These are phyloP conservation scores for Paraurostyla sp. DNA, from an alignment of 73 alveolate species.

Conservation along the genomic window DNA sequence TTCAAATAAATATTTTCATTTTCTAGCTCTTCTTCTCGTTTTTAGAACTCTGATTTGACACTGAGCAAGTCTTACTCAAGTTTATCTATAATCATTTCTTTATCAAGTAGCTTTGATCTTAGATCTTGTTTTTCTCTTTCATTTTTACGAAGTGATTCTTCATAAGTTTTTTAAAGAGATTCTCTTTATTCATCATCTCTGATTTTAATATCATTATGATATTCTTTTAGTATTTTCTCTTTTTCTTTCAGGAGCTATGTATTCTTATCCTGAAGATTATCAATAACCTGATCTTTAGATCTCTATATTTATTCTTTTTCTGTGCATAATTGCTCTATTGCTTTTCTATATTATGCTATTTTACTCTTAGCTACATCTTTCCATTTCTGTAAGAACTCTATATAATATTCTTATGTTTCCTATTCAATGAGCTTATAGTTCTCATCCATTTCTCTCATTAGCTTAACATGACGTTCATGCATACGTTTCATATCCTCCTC, in stretches of 20 bases:
- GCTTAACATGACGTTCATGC: slow-evolving; percentile 73
- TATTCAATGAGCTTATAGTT: slow-evolving; percentile 72
- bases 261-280: slow-evolving; percentile 1
- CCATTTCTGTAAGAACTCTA: slow-evolving; percentile 75
- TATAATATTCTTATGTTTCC: slow-evolving; percentile 69
- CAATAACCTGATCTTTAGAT: slow-evolving; percentile 49
- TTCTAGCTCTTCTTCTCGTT: not conserved
- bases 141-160: not conserved
- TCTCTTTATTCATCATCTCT: slow-evolving; percentile 46
- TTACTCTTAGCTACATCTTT: slow-evolving; percentile 69
- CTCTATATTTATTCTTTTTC: slow-evolving; percentile 28
- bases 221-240: slow-evolving; percentile 12
- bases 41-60: not conserved
- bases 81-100: not conserved
- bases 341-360: slow-evolving; percentile 57
- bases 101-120: not conserved
- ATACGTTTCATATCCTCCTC: slow-evolving; percentile 76
- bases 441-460: slow-evolving; percentile 73
- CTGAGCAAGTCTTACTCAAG: not conserved
- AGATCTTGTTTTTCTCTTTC: not conserved
- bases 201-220: not conserved
- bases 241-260: slow-evolving; percentile 5
- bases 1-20: slow-evolving; percentile 13
- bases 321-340: slow-evolving; percentile 46
- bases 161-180: not conserved